phyloP scores from a whole-genome alignment of 1,139 yeast genomes.

The Lipomyces yarrowii region DNA sequence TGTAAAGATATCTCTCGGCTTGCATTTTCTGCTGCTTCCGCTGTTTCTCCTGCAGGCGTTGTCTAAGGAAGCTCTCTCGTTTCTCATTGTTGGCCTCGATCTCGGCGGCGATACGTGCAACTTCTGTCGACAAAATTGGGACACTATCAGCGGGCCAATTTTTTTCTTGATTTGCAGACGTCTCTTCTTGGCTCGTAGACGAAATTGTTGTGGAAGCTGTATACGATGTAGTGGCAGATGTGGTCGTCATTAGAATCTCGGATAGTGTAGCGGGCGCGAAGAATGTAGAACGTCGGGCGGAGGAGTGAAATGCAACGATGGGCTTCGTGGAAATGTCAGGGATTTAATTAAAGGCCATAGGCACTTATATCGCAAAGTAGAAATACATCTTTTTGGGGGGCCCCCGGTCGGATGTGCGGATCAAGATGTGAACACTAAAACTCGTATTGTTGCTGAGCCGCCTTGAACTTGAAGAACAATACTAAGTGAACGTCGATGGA shows the following conservation, averaged over 20 bases:
- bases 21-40: background rate
- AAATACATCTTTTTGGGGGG: background rate
- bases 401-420: background rate
- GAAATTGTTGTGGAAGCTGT: background rate
- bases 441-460: background rate
- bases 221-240: background rate
- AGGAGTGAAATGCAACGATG: background rate
- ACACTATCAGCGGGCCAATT: background rate
- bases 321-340: background rate
- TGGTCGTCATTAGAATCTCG: background rate
- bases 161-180: background rate
- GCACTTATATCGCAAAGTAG: background rate
- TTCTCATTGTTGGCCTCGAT: background rate
- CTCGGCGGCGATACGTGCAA: background rate
- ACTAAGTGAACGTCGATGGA: too few relatives aligned
- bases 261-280: background rate
- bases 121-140: background rate
- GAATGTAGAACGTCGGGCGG: background rate
- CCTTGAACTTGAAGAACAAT: too few relatives aligned
- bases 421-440: background rate
- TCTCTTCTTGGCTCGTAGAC: background rate
- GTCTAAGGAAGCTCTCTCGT: background rate
- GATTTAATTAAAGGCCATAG: background rate
- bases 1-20: slow-evolving; percentile 8
- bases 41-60: slow-evolving; percentile 2